Evolutionary conservation across 306 rosid species (phyloP), one percentile per base, ranked within the genome.

Genomic region (Dryas octopetala): DNA sequence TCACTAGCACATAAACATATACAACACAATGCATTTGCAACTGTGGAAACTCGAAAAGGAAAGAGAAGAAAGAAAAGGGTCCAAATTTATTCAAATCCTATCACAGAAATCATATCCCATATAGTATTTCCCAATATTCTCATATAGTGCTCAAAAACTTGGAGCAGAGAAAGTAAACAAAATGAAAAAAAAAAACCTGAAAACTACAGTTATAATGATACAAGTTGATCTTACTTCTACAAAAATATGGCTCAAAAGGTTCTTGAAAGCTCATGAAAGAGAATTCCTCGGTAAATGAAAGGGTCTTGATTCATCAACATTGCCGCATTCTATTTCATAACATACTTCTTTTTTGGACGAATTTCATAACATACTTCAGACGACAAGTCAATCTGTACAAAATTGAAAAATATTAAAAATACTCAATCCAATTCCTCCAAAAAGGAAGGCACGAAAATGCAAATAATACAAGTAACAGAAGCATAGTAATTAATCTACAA

Each of bases 301-400:
- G 68, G 15, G 53, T 54, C 41, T 57, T 71, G 66, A 45, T 19
- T 71, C 44, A 71, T 44, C 66, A 71, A 19, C 66, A 44, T 19
- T 44, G 76, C 66, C 44, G 44, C 65, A 71, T 17, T 45, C 55
- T 23, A 57, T 43, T 43, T 44, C 66, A 44, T 23, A 57, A 14
- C 1, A 32, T 32, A 32, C 38, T 32, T 32, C 38, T 32, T 32
- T 28, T 32, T 32, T 32, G 38, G 38, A 32, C 38, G 38, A 32
- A 32, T 32, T 32, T 7, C 32, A 43, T 6, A 4, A 43, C 19
- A 70, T 61, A 6, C 32, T 55, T 53, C 43, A 19, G n/a, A 32
- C 6, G 5, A 2, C 43, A 12, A 32, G 26, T 32, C 66, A 61
- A 61, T 38, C 66, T 12, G 66, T 32, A 61, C 4, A 61, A 12